These are phyloP conservation scores for Verbascum thapsus DNA, from an alignment of 257 asterid species.

Conservation along the genomic window DNA sequence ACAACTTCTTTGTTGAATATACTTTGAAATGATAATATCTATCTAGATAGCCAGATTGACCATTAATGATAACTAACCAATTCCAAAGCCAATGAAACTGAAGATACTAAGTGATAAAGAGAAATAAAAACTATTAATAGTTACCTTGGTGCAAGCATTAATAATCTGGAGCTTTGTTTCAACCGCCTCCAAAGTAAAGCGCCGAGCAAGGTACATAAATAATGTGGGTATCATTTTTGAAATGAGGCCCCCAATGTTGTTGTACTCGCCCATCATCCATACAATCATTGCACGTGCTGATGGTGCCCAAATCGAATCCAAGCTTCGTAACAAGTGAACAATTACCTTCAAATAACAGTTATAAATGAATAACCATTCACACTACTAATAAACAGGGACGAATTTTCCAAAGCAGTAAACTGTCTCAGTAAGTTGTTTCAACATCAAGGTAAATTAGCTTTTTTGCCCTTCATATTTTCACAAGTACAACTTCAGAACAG, in stretches of 20 bases:
- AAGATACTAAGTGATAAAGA: constrained; percentile 5
- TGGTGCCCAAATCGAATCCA: constrained; percentile 78
- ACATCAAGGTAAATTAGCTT: not conserved
- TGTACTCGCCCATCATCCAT: constrained; percentile 95
- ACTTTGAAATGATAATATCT: constrained; percentile 11
- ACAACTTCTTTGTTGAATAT: not conserved
- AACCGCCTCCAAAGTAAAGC: constrained; percentile 72
- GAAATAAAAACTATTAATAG: constrained; percentile 13
- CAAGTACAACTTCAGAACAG: not conserved
- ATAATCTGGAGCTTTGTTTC: constrained; percentile 93
- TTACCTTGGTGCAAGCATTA: constrained; percentile 83
- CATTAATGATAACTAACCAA: constrained; percentile 18
- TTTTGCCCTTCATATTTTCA: not conserved
- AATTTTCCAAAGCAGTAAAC: not conserved
- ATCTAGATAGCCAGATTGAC: constrained; percentile 12
- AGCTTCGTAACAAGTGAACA: constrained; percentile 68
- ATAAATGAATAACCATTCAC: constrained; percentile 19
- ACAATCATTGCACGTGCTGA: constrained; percentile 88
- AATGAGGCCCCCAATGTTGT: constrained; percentile 58
- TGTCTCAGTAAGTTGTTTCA: constrained; percentile 1
- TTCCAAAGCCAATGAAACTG: constrained; percentile 15
- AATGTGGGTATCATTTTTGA: constrained; percentile 69
- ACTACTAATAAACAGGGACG: not conserved
- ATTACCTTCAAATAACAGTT: constrained; percentile 62
- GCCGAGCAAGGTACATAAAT: constrained; percentile 69